phyloP scores from a whole-genome alignment of 306 rosid genomes.

The Hippophae gyantsensis region DNA sequence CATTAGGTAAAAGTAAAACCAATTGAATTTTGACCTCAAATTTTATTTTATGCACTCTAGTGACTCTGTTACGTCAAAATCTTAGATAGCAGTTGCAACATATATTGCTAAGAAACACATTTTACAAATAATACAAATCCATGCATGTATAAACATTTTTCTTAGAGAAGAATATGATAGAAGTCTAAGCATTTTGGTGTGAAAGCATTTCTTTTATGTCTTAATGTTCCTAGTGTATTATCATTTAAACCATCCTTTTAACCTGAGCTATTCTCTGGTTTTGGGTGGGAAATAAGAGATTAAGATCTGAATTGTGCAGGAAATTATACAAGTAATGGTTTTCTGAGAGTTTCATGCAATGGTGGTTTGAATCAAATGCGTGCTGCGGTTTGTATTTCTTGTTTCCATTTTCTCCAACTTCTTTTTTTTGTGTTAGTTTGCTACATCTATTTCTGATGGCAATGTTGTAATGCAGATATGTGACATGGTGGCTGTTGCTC shows the following conservation, averaged over 20 bases:
- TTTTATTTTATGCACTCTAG: no score
- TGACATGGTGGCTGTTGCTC: constrained; percentile 96
- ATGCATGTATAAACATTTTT: no score
- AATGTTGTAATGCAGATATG: constrained; percentile 63
- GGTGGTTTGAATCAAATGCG: constrained; percentile 99
- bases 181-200: no score
- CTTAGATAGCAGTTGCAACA: no score
- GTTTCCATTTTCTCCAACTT: constrained; percentile 9
- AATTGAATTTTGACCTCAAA: no score
- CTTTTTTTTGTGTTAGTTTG: background rate
- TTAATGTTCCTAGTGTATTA: no score
- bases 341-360: constrained; percentile 93
- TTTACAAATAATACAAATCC: no score
- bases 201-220: no score
- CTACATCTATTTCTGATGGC: constrained; percentile 18
- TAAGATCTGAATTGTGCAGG: constrained; percentile 47
- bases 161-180: no score
- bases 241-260: background rate
- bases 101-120: no score
- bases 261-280: background rate
- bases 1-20: no score
- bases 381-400: constrained; percentile 72
- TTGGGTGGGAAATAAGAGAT: constrained; percentile 1
- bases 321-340: constrained; percentile 92
- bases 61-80: no score